Percentiles rank a stretch among this genome's conserved stretches.
phyloP scores from a whole-genome alignment of 1,284 basidiomycete genomes.

The Pterulicium gracile region DNA sequence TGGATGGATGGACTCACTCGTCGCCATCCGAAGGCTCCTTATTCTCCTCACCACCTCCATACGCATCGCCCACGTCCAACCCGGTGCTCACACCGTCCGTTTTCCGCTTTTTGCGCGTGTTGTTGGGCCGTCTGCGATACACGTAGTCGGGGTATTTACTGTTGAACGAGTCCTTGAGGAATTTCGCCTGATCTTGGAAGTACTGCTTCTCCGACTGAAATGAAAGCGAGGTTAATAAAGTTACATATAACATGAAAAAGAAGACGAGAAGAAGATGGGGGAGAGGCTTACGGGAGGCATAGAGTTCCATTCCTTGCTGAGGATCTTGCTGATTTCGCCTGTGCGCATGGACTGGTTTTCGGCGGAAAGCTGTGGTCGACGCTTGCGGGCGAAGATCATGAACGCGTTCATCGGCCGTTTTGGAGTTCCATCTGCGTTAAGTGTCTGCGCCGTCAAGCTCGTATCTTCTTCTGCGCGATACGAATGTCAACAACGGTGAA shows the following conservation, averaged over 20 bases:
- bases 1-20: not conserved
- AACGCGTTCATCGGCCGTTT: conserved; percentile 85
- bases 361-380: conserved; percentile 69
- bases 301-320: conserved; percentile 69
- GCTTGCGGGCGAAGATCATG: conserved; percentile 79
- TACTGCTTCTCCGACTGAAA: conserved; percentile 76
- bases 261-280: conserved; percentile 8
- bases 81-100: conserved; percentile 27
- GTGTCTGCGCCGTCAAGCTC: conserved; percentile 59
- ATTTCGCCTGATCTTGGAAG: conserved; percentile 74
- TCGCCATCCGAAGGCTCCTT: not conserved
- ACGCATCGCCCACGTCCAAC: conserved; percentile 15
- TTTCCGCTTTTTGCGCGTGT: conserved; percentile 62
- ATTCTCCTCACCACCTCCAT: not conserved
- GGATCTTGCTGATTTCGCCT: conserved; percentile 74
- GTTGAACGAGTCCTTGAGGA: conserved; percentile 75
- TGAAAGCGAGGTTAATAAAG: no score
- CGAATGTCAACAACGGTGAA: conserved; percentile 8
- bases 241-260: conserved; percentile 12
- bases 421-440: conserved; percentile 76
- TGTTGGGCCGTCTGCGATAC: conserved; percentile 73
- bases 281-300: conserved; percentile 50
- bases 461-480: conserved; percentile 28
- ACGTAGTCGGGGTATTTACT: conserved; percentile 80
- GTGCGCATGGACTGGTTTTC: conserved; percentile 79